A percentile compares a stretch with the other conserved stretches of the same genome.
Evolutionary conservation across 257 asterid species (phyloP).

Genomic region (Osmanthus fragrans): DNA sequence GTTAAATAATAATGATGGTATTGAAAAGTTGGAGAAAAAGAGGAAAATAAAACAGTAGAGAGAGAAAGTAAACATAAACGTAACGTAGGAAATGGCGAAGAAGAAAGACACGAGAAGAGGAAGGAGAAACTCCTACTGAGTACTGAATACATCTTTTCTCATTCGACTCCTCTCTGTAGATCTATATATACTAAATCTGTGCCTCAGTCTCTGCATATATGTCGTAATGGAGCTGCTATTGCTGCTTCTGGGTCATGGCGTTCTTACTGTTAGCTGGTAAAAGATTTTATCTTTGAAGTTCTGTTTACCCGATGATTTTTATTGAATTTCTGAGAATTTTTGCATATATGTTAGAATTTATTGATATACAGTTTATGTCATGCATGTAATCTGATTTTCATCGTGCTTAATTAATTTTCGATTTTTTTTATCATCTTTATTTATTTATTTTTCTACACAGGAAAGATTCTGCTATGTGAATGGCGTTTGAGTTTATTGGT

Average conservation of each 20-base stretch:
- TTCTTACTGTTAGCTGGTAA: constrained; percentile 32
- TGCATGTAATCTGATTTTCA: neutral
- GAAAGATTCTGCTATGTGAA: neutral
- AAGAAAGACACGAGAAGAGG: constrained; percentile 34
- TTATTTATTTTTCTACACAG: neutral
- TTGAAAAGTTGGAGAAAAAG: constrained; percentile 13
- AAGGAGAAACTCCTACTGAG: constrained; percentile 34
- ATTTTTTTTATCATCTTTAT: neutral
- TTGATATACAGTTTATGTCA: neutral
- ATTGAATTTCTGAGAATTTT: neutral
- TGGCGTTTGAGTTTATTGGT: constrained; percentile 31
- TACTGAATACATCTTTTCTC: constrained; percentile 32
- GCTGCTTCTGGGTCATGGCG: constrained; percentile 25
- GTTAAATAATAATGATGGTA: constrained; percentile 18
- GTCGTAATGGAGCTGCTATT: constrained; percentile 25
- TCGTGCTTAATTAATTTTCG: neutral
- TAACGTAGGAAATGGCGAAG: constrained; percentile 80
- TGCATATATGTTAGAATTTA: neutral
- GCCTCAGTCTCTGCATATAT: neutral
- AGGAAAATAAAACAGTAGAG: constrained; percentile 20
- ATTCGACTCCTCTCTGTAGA: constrained; percentile 55
- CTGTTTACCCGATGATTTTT: constrained; percentile 2
- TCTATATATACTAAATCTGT: constrained; percentile 37
- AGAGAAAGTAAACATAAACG: constrained; percentile 31
- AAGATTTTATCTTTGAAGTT: constrained; percentile 1